Evolutionary conservation across 1,284 basidiomycete species (phyloP).

Genomic region (Ganoderma multipileum): DNA sequence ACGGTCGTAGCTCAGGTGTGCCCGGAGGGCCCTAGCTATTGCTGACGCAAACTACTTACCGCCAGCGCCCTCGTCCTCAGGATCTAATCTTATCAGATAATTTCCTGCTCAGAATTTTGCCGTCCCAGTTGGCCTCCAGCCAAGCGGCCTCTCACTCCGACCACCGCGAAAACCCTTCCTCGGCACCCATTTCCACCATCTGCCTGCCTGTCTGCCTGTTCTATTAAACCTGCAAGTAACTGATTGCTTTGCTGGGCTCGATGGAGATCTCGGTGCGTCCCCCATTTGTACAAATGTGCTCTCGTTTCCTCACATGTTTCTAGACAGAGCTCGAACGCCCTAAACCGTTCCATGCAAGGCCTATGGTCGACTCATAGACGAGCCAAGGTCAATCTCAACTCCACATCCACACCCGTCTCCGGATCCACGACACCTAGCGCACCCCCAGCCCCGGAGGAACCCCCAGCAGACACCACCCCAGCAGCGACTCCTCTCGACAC

Average conservation of each 20-base stretch:
- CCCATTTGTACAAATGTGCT: neutral
- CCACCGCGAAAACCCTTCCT: too few relatives aligned
- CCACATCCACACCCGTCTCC: constrained; percentile 35
- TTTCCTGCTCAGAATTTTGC: too few relatives aligned
- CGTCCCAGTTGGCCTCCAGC: too few relatives aligned
- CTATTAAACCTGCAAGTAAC: too few relatives aligned
- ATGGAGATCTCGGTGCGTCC: constrained; percentile 39
- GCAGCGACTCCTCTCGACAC: constrained; percentile 13
- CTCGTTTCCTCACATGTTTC: constrained; percentile 30
- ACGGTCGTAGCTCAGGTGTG: too few relatives aligned
- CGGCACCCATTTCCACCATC: too few relatives aligned
- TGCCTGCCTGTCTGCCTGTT: too few relatives aligned
- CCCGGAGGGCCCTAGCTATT: too few relatives aligned
- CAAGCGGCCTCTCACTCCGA: too few relatives aligned
- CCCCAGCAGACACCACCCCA: constrained; percentile 1
- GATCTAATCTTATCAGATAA: too few relatives aligned
- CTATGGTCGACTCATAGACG: constrained; percentile 73
- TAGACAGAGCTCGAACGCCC: constrained; percentile 72
- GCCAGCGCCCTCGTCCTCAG: too few relatives aligned
- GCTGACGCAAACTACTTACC: too few relatives aligned
- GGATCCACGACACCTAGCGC: constrained; percentile 33
- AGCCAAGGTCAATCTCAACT: constrained; percentile 71
- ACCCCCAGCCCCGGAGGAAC: constrained; percentile 39
- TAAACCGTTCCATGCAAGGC: constrained; percentile 80
- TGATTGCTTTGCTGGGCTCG: neutral